Percentiles rank a stretch among this genome's conserved stretches.
phyloP scores from a whole-genome alignment of 225 moss, liverwort and hornwort species.

The Takakia lepidozioides region DNA sequence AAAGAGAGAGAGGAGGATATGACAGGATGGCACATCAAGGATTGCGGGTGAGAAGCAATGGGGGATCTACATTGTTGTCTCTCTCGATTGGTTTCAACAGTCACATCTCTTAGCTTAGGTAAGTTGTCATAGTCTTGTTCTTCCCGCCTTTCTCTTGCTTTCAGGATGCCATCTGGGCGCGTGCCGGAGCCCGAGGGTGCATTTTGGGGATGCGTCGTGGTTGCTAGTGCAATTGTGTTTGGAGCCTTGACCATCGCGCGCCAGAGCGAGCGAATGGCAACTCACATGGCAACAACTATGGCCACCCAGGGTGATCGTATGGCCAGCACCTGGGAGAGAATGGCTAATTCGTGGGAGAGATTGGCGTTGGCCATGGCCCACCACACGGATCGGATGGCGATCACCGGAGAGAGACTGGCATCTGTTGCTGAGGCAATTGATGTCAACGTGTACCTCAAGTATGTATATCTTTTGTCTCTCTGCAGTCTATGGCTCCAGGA shows the following conservation, averaged over 20 bases:
- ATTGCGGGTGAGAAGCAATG: too few relatives aligned
- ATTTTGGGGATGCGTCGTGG: constrained; percentile 3
- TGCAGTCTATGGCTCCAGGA: too few relatives aligned
- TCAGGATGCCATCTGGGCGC: neutral
- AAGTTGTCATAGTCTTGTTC: too few relatives aligned
- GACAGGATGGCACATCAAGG: too few relatives aligned
- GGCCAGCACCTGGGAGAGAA: constrained; percentile 1
- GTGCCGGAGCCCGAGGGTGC: neutral
- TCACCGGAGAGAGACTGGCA: neutral
- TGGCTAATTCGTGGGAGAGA: neutral
- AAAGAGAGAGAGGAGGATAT: too few relatives aligned
- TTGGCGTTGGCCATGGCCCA: constrained; percentile 5
- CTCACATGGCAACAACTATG: constrained; percentile 3
- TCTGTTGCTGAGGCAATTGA: constrained; percentile 3
- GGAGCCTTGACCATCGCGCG: neutral
- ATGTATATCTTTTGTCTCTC: constrained; percentile 1
- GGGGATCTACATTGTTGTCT: too few relatives aligned
- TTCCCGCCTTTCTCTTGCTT: too few relatives aligned
- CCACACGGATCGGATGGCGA: constrained; percentile 4
- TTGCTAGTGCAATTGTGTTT: constrained; percentile 1
- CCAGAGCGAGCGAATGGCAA: neutral
- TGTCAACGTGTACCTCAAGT: constrained; percentile 1
- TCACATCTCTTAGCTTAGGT: too few relatives aligned
- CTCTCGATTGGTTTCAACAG: too few relatives aligned
- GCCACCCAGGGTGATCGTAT: constrained; percentile 2